phyloP scores from a whole-genome alignment of 768 basidiomycete species.

The Hygrophorus russula region DNA sequence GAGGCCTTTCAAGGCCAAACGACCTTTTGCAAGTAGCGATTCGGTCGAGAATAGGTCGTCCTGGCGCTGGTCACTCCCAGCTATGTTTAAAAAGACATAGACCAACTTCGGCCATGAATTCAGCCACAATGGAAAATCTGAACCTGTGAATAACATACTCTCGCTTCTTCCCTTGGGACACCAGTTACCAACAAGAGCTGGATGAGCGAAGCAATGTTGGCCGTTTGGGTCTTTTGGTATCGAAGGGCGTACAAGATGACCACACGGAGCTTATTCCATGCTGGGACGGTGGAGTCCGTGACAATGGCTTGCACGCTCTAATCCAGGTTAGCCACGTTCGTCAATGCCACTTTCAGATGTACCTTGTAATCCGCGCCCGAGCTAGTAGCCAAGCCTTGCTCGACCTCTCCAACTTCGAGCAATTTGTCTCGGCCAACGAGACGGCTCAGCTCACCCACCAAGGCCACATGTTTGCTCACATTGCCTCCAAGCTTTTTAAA shows the following conservation, averaged over 20 bases:
- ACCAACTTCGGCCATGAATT: constrained; percentile 52
- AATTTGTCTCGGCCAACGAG: constrained; percentile 79
- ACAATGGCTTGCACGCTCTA: constrained; percentile 81
- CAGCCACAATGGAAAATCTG: constrained; percentile 3
- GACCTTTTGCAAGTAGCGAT: constrained; percentile 86
- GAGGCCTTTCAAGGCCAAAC: constrained; percentile 89
- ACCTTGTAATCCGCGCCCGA: constrained; percentile 86
- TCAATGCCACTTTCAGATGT: constrained; percentile 11
- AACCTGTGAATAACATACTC: constrained; percentile 26
- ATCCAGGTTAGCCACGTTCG: neutral
- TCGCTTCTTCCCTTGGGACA: constrained; percentile 65
- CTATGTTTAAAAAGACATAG: constrained; percentile 84
- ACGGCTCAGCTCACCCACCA: constrained; percentile 92
- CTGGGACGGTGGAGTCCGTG: constrained; percentile 50
- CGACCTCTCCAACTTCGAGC: constrained; percentile 86
- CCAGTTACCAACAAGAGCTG: constrained; percentile 68
- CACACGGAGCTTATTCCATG: constrained; percentile 78
- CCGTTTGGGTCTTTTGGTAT: constrained; percentile 83
- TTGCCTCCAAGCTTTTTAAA: constrained; percentile 94
- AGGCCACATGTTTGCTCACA: constrained; percentile 95
- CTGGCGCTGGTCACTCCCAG: constrained; percentile 92
- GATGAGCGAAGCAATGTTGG: constrained; percentile 72
- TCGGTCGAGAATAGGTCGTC: constrained; percentile 96
- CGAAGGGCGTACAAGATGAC: constrained; percentile 89
- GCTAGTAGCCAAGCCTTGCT: constrained; percentile 91